These are phyloP conservation scores for Botryobasidium botryosum DNA, from an alignment of 768 basidiomycete genomes.

Conservation along the genomic window DNA sequence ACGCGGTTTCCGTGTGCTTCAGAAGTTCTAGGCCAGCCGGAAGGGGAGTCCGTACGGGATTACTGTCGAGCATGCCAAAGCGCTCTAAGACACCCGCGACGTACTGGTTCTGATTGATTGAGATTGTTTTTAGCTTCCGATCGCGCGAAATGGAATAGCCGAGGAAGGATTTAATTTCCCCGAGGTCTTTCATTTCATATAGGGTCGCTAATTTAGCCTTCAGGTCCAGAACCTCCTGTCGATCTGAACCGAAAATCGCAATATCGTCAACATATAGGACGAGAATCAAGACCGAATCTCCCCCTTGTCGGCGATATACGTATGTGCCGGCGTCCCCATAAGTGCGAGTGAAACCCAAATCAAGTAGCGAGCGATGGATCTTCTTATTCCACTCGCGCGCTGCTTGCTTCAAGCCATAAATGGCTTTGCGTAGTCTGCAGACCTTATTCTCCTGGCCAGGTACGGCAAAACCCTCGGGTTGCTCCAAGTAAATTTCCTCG, in stretches of 20 bases:
- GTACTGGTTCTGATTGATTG: background rate
- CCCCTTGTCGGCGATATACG: conserved; percentile 7
- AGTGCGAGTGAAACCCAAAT: conserved; percentile 19
- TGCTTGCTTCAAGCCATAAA: conserved; percentile 26
- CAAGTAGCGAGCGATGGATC: conserved; percentile 17
- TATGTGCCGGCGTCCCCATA: conserved; percentile 23
- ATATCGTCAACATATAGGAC: conserved; percentile 23
- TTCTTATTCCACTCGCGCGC: conserved; percentile 20
- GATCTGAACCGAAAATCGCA: conserved; percentile 10
- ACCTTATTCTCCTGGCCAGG: conserved; percentile 8
- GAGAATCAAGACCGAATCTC: conserved; percentile 16
- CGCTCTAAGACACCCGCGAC: background rate
- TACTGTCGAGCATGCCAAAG: background rate
- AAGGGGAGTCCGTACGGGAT: background rate
- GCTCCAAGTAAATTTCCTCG: conserved; percentile 14
- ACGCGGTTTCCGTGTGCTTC: background rate
- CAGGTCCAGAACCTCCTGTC: background rate
- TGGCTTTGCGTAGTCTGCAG: conserved; percentile 13
- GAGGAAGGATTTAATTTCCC: conserved; percentile 2
- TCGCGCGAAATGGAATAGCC: background rate
- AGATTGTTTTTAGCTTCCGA: background rate
- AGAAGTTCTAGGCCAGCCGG: background rate
- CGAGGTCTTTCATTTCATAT: conserved; percentile 6
- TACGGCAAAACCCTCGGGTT: conserved; percentile 1
- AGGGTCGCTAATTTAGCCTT: no score